phyloP scores from a whole-genome alignment of 176 grass and related monocot species.

The Oryza punctata region DNA sequence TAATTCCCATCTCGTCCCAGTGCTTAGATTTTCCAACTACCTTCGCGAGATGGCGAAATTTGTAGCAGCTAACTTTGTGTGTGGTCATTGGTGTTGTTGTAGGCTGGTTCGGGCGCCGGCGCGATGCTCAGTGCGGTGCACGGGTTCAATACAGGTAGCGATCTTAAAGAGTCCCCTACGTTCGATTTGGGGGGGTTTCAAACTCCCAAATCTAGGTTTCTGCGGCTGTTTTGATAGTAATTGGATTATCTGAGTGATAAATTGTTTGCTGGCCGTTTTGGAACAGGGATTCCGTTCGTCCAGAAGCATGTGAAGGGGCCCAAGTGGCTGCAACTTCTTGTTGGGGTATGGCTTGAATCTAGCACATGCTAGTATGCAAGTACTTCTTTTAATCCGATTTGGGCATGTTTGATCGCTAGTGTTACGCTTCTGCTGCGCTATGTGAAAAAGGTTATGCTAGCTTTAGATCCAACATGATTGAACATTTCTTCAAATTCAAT shows the following conservation, averaged over 20 bases:
- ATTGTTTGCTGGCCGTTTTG: constrained; percentile 29
- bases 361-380: neutral
- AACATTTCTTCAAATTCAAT: neutral
- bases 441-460: neutral
- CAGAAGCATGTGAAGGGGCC: constrained; percentile 89
- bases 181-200: neutral
- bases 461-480: neutral
- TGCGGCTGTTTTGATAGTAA: neutral
- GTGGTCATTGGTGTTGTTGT: constrained; percentile 2
- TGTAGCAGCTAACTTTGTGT: neutral
- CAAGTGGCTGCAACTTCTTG: constrained; percentile 80
- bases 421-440: neutral
- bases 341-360: constrained; percentile 57
- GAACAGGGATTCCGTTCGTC: constrained; percentile 77
- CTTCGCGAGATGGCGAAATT: neutral
- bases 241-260: neutral
- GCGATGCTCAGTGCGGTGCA: constrained; percentile 90
- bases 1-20: constrained; percentile 34
- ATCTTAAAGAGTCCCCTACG: neutral
- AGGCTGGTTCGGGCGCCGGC: constrained; percentile 80
- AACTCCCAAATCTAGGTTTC: neutral
- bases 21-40: neutral
- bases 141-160: constrained; percentile 74
- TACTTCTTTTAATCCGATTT: neutral
- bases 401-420: neutral